Evolutionary conservation across 2,329 filamentous ascomycete genomes (phyloP), one percentile per base, ranked within the genome.

Genomic region (Blastomyces gilchristii): DNA sequence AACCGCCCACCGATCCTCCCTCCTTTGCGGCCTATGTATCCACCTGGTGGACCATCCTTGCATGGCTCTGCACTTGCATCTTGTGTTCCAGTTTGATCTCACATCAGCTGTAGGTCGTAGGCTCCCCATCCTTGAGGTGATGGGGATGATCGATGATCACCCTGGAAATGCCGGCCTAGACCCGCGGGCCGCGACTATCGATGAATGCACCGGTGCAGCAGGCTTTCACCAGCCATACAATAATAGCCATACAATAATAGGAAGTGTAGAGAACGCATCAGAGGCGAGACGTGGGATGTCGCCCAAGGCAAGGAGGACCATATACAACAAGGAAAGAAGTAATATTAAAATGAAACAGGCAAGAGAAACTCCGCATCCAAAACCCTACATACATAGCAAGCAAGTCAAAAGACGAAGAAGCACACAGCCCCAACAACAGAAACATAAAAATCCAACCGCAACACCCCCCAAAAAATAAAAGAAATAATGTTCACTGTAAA

Each of bases 401-500:
- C 2, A 16, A 60, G 22, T 2, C 8, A 45, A 18, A 45, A 45
- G 3, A 18, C 14, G 41, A 45, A 45, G 7, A 47, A 8, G 43
- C n/a, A 47, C 43, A 14, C 52, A 61, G 9, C 18, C 22, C 60
- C 50, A 41, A 53, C 34, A 45, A 18, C 2, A 43, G 25, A 14
- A 28, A 43, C 41, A 28, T 34, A 47, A 14, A 37, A 9, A 50
- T 41, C 52, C 62, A 45, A 18, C 41, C 41, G 41, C 12, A 43
- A 43, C 12, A 14, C 41, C 12, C 41, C 41, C 16, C 57, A 31
- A 34, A 37, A 18, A 6, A n/a, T 5, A 25, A n/a, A 22, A 25
- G 7, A 49, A 49, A 49, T 3, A 11, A 22, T n/a, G n/a, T 28
- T 77, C 69, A 81, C 69, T 80, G 79, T 74, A 86, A 77, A 73